Base-by-base conservation (phyloP, 225 moss, liverwort and hornwort genomes). In the Takakia lepidozioides region DNA sequence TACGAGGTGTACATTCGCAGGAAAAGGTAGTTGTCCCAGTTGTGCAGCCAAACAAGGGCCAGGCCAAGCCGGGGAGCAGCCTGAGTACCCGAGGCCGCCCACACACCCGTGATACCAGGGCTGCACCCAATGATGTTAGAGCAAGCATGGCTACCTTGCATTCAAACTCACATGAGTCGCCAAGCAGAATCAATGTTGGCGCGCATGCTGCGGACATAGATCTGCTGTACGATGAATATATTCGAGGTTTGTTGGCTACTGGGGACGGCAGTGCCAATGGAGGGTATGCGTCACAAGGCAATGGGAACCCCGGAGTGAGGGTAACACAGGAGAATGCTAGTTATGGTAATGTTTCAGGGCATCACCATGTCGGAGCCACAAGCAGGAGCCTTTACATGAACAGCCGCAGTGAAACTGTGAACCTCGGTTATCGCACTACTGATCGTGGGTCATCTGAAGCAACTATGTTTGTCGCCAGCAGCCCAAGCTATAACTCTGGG, bases 221-320 rank as follows among this genome's bases (percentile, higher is more conserved):
- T 48, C 6, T 77, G 45, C 67, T 80, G 34, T 87, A 92, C 54
- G 84, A 82, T 25, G 74, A 81, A 26, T 92, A 92, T 27, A 87
- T 92, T 17, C 63, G 87, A 54, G 92, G 87, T 22, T 67, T 87
- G 9, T 73, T 87, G 24, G 38, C 65, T 16, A 58, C 59, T 24
- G 55, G 66, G 65, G 82, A 75, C 25, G 73, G 66, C 8, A 58
- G 40, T 50, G 48, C 40, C 5, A 25, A 40, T 9, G 53, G 36
- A 49, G 38, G 42, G 32, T 40, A 40, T 46, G 62, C 49, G 18
- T 59, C 45, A 3, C 54, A 62, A n/a, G 29, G 57, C 22, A 56
- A 50, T 37, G 58, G 50, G 24, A 36, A 29, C 38, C 11, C 32
- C 32, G 7, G 32, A 7, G 7, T 7, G 32, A 6, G 32, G 32